phyloP scores from a whole-genome alignment of 1,139 yeast genomes.

The Pichia sp. region DNA sequence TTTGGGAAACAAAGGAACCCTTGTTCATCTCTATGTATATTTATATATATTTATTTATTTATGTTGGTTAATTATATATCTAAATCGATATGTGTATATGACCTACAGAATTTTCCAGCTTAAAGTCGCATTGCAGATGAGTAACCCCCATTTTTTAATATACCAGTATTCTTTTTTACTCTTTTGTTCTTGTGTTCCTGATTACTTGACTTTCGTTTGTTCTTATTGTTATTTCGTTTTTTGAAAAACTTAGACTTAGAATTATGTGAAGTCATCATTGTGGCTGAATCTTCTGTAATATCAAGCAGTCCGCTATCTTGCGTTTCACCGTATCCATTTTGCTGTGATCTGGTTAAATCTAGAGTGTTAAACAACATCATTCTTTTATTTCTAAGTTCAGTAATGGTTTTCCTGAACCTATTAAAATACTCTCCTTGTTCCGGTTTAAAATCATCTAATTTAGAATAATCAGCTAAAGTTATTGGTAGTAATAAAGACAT shows the following conservation, averaged over 20 bases:
- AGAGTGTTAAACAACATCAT: slow-evolving; percentile 9
- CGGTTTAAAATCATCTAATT: slow-evolving; percentile 36
- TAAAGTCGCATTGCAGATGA: too few relatives aligned
- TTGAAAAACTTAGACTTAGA: slow-evolving; percentile 4
- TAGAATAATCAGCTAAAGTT: slow-evolving; percentile 44
- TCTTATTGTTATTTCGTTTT: not conserved
- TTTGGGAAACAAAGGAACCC: too few relatives aligned
- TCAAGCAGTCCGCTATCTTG: slow-evolving; percentile 2
- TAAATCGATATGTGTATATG: too few relatives aligned
- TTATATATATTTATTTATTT: too few relatives aligned
- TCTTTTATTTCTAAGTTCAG: slow-evolving; percentile 28
- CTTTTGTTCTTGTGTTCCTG: not conserved
- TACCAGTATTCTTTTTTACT: too few relatives aligned
- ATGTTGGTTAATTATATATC: too few relatives aligned
- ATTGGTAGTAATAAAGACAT: slow-evolving; percentile 53
- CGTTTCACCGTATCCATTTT: not conserved
- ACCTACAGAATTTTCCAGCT: too few relatives aligned
- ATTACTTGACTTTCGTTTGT: not conserved
- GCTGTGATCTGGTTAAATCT: not conserved
- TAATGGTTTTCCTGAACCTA: slow-evolving; percentile 41
- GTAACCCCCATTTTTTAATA: too few relatives aligned
- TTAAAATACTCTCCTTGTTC: slow-evolving; percentile 40
- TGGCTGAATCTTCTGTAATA: slow-evolving; percentile 2
- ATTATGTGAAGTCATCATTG: not conserved
- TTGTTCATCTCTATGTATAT: too few relatives aligned